Conservation (phyloP, 371 early-diverging fungal genomes). For the Circinella minor region DNA sequence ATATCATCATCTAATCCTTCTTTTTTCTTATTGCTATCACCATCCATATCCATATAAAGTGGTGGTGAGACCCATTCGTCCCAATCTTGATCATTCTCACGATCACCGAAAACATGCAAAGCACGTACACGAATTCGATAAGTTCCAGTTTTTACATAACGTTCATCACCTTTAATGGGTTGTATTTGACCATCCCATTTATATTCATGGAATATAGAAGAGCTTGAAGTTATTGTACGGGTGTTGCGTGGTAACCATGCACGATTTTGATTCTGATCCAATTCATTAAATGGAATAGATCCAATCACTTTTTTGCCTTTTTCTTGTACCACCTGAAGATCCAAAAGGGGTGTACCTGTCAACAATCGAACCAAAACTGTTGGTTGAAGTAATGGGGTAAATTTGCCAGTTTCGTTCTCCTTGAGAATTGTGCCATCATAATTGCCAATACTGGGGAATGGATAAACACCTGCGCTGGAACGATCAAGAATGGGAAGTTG, state of each 20-base stretch:
- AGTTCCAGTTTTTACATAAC: conserved; percentile 6
- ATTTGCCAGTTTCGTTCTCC: not conserved
- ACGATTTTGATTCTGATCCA: not conserved
- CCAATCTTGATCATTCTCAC: conserved; percentile 13
- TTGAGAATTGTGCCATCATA: conserved; percentile 3
- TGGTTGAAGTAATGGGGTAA: not conserved
- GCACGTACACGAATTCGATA: conserved; percentile 19
- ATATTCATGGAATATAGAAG: conserved; percentile 8
- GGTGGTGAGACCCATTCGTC: conserved; percentile 20
- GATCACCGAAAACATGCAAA: conserved; percentile 22
- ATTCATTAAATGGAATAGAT: conserved; percentile 12
- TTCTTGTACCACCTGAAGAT: conserved; percentile 11
- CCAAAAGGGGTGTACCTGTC: conserved; percentile 16
- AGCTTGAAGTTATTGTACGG: not conserved
- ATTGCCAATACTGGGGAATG: conserved; percentile 20
- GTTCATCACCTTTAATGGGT: not conserved
- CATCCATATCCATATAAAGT: conserved; percentile 14
- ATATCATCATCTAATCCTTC: not conserved
- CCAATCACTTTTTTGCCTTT: conserved; percentile 10
- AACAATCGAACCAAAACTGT: conserved; percentile 11
- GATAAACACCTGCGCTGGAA: conserved; percentile 1
- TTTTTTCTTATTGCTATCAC: not conserved
- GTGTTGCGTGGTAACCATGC: conserved; percentile 20
- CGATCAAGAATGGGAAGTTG: conserved; percentile 52
- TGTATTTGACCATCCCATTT: conserved; percentile 13